phyloP scores from a whole-genome alignment of 768 basidiomycete species.

The Russula virescens region DNA sequence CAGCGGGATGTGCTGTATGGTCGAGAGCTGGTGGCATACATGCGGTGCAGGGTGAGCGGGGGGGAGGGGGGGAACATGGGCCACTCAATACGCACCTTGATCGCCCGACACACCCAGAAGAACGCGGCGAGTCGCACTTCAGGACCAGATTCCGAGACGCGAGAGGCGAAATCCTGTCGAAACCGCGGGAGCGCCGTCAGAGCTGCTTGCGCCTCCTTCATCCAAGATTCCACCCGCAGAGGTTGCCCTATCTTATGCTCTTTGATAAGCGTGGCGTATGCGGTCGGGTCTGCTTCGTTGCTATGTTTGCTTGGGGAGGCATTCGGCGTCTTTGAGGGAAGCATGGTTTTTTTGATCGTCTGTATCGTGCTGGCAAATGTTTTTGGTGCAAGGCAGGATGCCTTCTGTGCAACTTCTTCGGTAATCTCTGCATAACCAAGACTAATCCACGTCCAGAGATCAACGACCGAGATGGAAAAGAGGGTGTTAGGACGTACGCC shows the following conservation, averaged over 20 bases:
- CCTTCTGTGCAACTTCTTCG: constrained; percentile 30
- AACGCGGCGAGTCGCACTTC: constrained; percentile 19
- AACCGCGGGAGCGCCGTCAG: constrained; percentile 15
- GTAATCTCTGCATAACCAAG: constrained; percentile 29
- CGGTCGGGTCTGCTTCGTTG: constrained; percentile 32
- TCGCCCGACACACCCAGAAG: constrained; percentile 19
- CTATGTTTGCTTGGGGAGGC: neutral
- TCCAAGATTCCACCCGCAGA: constrained; percentile 17
- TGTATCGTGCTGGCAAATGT: constrained; percentile 28
- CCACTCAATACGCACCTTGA: constrained; percentile 20
- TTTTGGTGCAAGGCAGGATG: constrained; percentile 31
- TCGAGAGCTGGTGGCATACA: neutral
- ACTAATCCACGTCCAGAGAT: constrained; percentile 18
- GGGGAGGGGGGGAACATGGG: too few species aligned
- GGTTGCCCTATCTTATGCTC: constrained; percentile 18
- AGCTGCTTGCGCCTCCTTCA: constrained; percentile 15
- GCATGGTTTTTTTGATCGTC: constrained; percentile 27
- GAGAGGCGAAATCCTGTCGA: neutral
- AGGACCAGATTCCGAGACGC: neutral
- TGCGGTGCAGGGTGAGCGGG: too few species aligned
- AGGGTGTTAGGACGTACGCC: constrained; percentile 31
- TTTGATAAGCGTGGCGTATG: constrained; percentile 9
- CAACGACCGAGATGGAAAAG: neutral
- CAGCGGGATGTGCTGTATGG: neutral
- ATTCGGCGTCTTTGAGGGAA: neutral